Percentiles rank a stretch among this genome's conserved stretches.
phyloP scores from a whole-genome alignment of 495 filamentous ascomycete genomes.

The Penicillium mononematosum region DNA sequence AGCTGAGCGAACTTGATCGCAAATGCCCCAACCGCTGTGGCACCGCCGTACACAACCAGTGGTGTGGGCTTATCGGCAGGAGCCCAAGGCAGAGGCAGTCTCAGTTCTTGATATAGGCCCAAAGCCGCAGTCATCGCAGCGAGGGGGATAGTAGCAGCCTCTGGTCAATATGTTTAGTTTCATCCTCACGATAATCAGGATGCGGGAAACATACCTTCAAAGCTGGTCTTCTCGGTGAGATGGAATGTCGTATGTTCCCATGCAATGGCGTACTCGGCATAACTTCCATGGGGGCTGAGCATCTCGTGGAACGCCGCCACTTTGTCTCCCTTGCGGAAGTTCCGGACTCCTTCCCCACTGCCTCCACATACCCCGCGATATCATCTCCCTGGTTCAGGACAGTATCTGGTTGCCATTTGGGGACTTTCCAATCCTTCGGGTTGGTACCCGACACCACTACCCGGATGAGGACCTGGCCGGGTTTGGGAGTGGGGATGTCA shows the following conservation, averaged over 20 bases:
- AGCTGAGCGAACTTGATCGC: conserved; percentile 64
- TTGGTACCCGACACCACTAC: conserved; percentile 69
- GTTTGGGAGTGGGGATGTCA: conserved; percentile 58
- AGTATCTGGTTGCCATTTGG: conserved; percentile 25
- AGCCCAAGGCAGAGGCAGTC: conserved; percentile 64
- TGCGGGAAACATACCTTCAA: conserved; percentile 53
- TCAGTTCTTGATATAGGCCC: conserved; percentile 57
- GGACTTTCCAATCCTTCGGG: conserved; percentile 76
- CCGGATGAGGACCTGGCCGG: conserved; percentile 67
- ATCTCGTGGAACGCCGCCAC: conserved; percentile 71
- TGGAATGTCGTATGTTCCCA: conserved; percentile 68
- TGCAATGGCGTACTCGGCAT: conserved; percentile 69
- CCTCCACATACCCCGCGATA: conserved; percentile 66
- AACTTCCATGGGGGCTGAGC: conserved; percentile 55
- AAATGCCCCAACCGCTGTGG: conserved; percentile 65
- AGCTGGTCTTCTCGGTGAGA: conserved; percentile 59
- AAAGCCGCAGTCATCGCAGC: conserved; percentile 73
- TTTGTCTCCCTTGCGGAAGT: conserved; percentile 65
- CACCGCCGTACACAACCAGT: conserved; percentile 66
- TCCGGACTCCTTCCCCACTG: conserved; percentile 59
- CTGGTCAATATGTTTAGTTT: conserved; percentile 21
- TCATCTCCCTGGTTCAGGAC: conserved; percentile 65
- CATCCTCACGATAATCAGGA: too few species aligned
- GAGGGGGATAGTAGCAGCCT: conserved; percentile 69
- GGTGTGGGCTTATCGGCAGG: conserved; percentile 47